A percentile compares a stretch with the other conserved stretches of the same genome.
Conservation (phyloP, 768 basidiomycete genomes). For the Russula vinacea region DNA sequence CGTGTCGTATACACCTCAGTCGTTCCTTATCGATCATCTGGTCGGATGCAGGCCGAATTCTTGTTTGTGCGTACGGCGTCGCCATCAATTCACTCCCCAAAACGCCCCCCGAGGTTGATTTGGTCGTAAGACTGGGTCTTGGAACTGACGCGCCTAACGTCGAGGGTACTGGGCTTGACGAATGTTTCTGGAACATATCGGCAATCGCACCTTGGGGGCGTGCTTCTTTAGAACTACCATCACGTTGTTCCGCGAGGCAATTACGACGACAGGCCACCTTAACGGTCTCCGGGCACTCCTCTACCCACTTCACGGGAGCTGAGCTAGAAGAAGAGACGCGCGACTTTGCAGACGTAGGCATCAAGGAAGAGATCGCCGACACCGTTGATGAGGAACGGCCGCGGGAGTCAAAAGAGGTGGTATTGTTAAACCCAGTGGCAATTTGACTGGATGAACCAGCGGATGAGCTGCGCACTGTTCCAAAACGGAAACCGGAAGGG, state of each 20-base stretch:
- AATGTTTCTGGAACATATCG: constrained; percentile 53
- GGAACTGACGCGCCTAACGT: constrained; percentile 14
- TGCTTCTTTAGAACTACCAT: constrained; percentile 45
- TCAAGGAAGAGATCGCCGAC: constrained; percentile 45
- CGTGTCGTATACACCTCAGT: constrained; percentile 49
- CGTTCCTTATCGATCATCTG: constrained; percentile 50
- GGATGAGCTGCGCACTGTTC: constrained; percentile 25
- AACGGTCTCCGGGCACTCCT: constrained; percentile 47
- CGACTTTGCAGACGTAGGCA: constrained; percentile 47
- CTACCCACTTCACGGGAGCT: constrained; percentile 51
- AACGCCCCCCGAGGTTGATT: constrained; percentile 53
- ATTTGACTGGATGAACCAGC: constrained; percentile 33
- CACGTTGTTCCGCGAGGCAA: constrained; percentile 33
- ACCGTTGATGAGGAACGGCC: constrained; percentile 41
- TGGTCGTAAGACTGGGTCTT: constrained; percentile 42
- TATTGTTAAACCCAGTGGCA: constrained; percentile 32
- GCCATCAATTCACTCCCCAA: constrained; percentile 25
- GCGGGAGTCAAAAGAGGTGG: constrained; percentile 26
- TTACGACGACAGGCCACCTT: constrained; percentile 42
- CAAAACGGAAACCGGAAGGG: constrained; percentile 50
- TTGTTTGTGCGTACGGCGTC: constrained; percentile 43
- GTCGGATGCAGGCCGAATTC: constrained; percentile 63
- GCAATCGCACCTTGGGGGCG: constrained; percentile 52
- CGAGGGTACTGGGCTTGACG: constrained; percentile 20
- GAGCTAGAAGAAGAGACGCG: constrained; percentile 40